These are phyloP conservation scores for Mangifera indica DNA, from an alignment of 345 rosid species.

Conservation along the genomic window DNA sequence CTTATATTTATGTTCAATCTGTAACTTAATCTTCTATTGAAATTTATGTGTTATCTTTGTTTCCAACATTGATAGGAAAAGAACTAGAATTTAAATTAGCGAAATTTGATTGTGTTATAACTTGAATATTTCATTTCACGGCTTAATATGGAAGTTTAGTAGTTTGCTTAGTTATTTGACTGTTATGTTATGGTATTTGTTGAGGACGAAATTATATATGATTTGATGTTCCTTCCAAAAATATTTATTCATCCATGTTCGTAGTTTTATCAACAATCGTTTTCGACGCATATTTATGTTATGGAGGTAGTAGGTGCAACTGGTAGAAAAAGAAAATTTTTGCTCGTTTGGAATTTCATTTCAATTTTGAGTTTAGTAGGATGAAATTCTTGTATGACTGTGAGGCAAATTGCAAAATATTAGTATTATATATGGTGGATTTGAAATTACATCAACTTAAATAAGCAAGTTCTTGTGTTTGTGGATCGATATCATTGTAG, in stretches of 20 bases:
- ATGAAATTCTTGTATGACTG: neutral
- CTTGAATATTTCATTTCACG: neutral
- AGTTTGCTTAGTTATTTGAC: neutral
- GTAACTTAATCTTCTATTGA: neutral
- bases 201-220: neutral
- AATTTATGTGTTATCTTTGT: too few species aligned
- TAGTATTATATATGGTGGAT: too few species aligned
- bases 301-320: neutral
- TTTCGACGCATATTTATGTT: neutral
- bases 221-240: neutral
- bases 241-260: neutral
- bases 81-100: neutral
- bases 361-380: too few species aligned
- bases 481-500: neutral
- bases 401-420: neutral
- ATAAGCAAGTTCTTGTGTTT: neutral
- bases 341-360: neutral
- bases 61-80: too few species aligned
- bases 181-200: neutral
- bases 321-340: neutral
- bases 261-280: neutral
- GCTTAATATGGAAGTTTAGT: neutral
- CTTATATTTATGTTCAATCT: neutral
- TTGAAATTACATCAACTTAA: neutral
- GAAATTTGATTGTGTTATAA: constrained; percentile 3